These are phyloP conservation scores for Pythium folliculosum DNA, from an alignment of 352 stramenopile species.

Conservation along the genomic window DNA sequence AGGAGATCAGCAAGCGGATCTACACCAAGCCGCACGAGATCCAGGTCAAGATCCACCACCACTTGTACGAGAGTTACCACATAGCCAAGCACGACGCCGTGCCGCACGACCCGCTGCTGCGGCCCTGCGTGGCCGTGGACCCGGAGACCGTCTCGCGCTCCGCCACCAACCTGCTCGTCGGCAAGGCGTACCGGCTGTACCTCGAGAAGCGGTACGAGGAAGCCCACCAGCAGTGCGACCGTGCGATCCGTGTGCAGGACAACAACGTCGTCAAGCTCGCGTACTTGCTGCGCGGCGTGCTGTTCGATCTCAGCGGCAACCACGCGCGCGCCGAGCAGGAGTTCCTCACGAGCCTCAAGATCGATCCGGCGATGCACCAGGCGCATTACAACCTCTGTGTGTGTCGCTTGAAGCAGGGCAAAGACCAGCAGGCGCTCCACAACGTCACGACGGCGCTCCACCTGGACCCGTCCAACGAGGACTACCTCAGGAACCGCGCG, in stretches of 20 bases:
- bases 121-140: constrained; percentile 67
- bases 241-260: constrained; percentile 46
- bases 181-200: constrained; percentile 61
- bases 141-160: constrained; percentile 38
- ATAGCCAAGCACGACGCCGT: constrained; percentile 41
- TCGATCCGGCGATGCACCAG: constrained; percentile 61
- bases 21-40: constrained; percentile 71
- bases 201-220: constrained; percentile 61
- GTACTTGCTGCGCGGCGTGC: constrained; percentile 55
- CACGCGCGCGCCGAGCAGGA: constrained; percentile 44
- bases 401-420: constrained; percentile 26
- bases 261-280: constrained; percentile 70
- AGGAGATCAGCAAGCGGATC: constrained; percentile 64
- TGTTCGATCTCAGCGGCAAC: constrained; percentile 54
- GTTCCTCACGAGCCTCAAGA: constrained; percentile 42
- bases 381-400: constrained; percentile 50
- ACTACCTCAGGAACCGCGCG: constrained; percentile 31
- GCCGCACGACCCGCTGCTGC: constrained; percentile 62
- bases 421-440: constrained; percentile 28
- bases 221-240: constrained; percentile 53
- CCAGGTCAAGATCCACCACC: constrained; percentile 57
- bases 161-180: constrained; percentile 43
- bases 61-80: constrained; percentile 57
- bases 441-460: constrained; percentile 29
- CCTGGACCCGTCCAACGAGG: constrained; percentile 22